A percentile compares a stretch with the other conserved stretches of the same genome.
These are phyloP conservation scores for Aspergillus calidoustus DNA, from an alignment of 2,329 filamentous ascomycete species.

Conservation along the genomic window DNA sequence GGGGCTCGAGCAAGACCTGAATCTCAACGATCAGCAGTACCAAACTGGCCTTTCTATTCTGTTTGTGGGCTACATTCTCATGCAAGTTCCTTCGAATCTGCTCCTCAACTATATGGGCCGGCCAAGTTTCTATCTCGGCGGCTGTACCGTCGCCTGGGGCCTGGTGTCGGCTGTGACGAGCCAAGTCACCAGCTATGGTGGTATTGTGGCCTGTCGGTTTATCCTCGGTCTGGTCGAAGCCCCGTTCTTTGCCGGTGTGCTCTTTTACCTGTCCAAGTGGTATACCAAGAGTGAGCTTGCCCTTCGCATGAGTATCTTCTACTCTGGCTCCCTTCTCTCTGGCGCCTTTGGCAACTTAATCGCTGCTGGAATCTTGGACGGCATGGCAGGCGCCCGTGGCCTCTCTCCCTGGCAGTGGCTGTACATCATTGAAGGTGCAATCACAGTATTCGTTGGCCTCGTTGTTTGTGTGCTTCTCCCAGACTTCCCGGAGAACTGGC, in stretches of 20 bases:
- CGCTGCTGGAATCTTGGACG: conserved; percentile 55
- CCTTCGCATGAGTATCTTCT: conserved; percentile 57
- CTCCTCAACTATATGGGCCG: conserved; percentile 49
- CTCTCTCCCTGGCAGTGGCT: conserved; percentile 47
- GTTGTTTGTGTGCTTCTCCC: conserved; percentile 41
- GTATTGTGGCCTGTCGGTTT: conserved; percentile 52
- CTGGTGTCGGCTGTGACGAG: conserved; percentile 51
- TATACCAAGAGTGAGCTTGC: conserved; percentile 59
- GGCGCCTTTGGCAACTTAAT: conserved; percentile 60
- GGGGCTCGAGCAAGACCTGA: conserved; percentile 45
- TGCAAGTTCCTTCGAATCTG: conserved; percentile 54
- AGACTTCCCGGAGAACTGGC: conserved; percentile 53
- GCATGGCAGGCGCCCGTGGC: conserved; percentile 41
- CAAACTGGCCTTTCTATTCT: conserved; percentile 49
- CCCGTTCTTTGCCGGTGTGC: conserved; percentile 52
- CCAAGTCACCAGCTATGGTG: conserved; percentile 47
- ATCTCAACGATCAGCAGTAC: conserved; percentile 41
- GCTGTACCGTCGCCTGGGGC: conserved; percentile 52
- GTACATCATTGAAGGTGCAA: conserved; percentile 45
- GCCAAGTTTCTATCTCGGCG: conserved; percentile 50
- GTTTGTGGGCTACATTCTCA: conserved; percentile 51
- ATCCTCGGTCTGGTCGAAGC: conserved; percentile 54
- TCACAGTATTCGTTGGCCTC: conserved; percentile 42
- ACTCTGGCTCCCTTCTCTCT: conserved; percentile 55
- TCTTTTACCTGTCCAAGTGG: conserved; percentile 56